Conservation (phyloP, 2,329 filamentous ascomycete genomes). For the Fusarium nodosum region DNA sequence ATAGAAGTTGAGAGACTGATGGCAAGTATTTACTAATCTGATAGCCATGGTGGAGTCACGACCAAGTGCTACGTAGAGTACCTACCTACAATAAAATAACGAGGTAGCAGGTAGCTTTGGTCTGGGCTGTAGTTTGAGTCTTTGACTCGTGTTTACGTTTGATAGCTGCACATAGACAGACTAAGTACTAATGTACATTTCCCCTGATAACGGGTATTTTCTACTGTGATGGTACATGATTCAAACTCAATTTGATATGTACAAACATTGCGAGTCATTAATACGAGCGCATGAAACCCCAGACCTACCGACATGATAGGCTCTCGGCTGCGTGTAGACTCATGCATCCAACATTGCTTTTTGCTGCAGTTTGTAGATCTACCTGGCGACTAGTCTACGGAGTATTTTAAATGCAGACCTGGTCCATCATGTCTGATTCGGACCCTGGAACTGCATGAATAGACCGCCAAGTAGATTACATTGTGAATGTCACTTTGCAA, state of each 20-base stretch:
- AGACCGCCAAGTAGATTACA: neutral
- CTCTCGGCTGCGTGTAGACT: neutral
- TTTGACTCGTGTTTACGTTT: constrained; percentile 28
- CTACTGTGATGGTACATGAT: neutral
- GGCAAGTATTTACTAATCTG: neutral
- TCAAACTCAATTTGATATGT: constrained; percentile 11
- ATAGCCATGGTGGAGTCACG: constrained; percentile 23
- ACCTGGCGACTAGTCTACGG: constrained; percentile 6
- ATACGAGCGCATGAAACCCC: neutral
- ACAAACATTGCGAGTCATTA: constrained; percentile 24
- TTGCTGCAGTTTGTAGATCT: constrained; percentile 27
- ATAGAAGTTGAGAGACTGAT: neutral
- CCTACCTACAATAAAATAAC: neutral
- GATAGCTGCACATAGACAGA: constrained; percentile 1
- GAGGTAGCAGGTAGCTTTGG: neutral
- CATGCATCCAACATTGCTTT: constrained; percentile 30
- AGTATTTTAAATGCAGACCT: constrained; percentile 7
- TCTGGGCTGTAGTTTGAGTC: constrained; percentile 35
- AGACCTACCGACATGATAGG: constrained; percentile 12
- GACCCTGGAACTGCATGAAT: constrained; percentile 22
- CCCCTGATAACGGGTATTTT: constrained; percentile 18
- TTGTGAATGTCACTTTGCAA: constrained; percentile 13
- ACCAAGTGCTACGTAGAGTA: constrained; percentile 7
- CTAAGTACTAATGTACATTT: constrained; percentile 1
- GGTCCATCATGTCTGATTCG: constrained; percentile 8